Conservation (phyloP, 345 rosid genomes). For the Bretschneidera sinensis region DNA sequence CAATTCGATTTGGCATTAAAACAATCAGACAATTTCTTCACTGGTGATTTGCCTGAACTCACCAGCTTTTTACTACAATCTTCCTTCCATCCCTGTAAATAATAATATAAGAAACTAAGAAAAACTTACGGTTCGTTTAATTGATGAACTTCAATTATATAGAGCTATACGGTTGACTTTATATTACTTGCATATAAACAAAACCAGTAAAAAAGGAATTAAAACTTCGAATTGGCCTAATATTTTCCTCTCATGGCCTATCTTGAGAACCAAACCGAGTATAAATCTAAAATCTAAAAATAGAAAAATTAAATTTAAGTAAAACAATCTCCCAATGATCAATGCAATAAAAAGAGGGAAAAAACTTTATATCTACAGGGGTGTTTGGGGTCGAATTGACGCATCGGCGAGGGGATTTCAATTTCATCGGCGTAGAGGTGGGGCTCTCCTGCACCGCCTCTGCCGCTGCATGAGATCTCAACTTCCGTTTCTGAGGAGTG, state of each 20-base stretch:
- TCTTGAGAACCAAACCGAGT: background rate
- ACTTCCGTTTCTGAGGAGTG: constrained; percentile 46
- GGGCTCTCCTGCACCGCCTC: constrained; percentile 8
- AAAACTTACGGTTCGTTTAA: background rate
- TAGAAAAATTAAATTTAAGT: no score
- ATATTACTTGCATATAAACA: background rate
- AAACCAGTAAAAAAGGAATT: background rate
- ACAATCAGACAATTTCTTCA: constrained; percentile 21
- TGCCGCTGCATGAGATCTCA: constrained; percentile 37
- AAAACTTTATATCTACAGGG: constrained; percentile 22
- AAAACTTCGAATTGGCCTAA: background rate
- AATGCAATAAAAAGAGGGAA: no score
- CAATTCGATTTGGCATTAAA: constrained; percentile 33
- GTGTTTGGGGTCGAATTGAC: constrained; percentile 29
- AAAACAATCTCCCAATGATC: no score
- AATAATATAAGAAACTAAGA: no score
- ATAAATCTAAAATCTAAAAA: background rate
- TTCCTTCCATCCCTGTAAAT: constrained; percentile 26
- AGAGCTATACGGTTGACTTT: background rate
- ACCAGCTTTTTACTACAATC: constrained; percentile 13
- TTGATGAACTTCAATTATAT: no score
- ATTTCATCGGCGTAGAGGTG: constrained; percentile 29
- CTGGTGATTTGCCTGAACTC: constrained; percentile 20
- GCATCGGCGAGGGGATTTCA: constrained; percentile 52
- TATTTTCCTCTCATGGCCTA: no score